Percentiles rank a stretch among this genome's conserved stretches.
These are phyloP conservation scores for Ophiostoma pallidulum DNA, from an alignment of 2,329 filamentous ascomycete species.

Conservation along the genomic window DNA sequence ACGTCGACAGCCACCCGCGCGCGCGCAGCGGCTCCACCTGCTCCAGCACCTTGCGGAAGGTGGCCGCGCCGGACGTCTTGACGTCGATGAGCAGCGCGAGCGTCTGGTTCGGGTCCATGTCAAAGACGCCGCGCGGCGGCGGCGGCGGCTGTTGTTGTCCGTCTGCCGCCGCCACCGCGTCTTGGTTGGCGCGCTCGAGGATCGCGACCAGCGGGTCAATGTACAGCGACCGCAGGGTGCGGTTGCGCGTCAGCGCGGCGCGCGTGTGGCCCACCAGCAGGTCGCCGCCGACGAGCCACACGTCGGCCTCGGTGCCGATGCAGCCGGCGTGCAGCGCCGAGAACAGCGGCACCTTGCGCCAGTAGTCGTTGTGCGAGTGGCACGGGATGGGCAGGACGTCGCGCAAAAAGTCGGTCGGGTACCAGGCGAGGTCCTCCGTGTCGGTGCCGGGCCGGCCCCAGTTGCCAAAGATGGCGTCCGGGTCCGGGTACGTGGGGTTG, in stretches of 20 bases:
- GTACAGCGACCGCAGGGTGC: constrained; percentile 55
- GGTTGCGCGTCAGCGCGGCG: constrained; percentile 41
- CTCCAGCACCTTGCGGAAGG: constrained; percentile 42
- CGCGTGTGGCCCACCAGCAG: constrained; percentile 47
- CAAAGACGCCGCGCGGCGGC: constrained; percentile 46
- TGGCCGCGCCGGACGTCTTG: constrained; percentile 47
- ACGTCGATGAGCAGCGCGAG: constrained; percentile 60
- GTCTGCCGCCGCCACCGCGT: constrained; percentile 33
- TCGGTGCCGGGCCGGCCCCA: constrained; percentile 30
- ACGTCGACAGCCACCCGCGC: constrained; percentile 46
- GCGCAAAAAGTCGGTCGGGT: constrained; percentile 42
- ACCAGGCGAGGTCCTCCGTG: constrained; percentile 32
- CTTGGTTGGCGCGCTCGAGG: constrained; percentile 40
- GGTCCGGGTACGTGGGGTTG: too few species aligned
- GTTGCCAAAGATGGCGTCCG: constrained; percentile 23
- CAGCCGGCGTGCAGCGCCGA: constrained; percentile 51
- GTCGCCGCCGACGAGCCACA: constrained; percentile 46
- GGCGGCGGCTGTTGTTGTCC: constrained; percentile 28
- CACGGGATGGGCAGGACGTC: constrained; percentile 24
- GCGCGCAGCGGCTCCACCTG: constrained; percentile 51
- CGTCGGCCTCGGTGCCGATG: constrained; percentile 57
- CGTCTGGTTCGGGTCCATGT: constrained; percentile 40
- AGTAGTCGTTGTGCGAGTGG: constrained; percentile 65
- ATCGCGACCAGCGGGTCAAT: constrained; percentile 53
- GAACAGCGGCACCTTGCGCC: constrained; percentile 53